Evolutionary conservation across 2,329 filamentous ascomycete genomes (phyloP).

Genomic region (Metarhizium sp.): DNA sequence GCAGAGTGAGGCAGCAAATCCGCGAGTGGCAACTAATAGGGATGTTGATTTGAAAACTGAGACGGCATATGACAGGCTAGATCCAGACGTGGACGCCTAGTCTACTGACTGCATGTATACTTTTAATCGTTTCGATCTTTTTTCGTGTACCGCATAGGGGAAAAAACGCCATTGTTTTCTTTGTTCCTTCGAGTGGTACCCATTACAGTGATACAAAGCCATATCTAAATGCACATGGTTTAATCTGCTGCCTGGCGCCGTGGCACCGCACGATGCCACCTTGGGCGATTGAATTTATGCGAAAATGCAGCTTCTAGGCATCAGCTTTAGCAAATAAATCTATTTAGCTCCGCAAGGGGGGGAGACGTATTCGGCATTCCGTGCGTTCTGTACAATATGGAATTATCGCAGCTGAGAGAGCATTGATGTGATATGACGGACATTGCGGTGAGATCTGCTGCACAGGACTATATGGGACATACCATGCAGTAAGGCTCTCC

Average conservation of each 20-base stretch:
- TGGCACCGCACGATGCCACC: neutral
- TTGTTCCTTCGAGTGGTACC: too few species aligned
- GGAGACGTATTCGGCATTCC: neutral
- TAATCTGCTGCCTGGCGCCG: neutral
- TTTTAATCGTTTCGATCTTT: too few species aligned
- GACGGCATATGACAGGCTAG: slow-evolving; percentile 22
- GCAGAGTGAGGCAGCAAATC: slow-evolving; percentile 12
- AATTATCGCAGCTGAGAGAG: neutral
- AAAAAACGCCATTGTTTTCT: too few species aligned
- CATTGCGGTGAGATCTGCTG: neutral
- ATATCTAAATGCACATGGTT: neutral
- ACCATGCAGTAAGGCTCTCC: neutral
- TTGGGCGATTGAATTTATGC: neutral
- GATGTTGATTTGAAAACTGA: slow-evolving; percentile 16
- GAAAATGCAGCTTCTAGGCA: neutral
- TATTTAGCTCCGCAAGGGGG: neutral
- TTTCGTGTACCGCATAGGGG: too few species aligned
- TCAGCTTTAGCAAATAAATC: neutral
- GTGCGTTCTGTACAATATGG: neutral
- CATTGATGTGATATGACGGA: neutral
- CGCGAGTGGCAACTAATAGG: slow-evolving; percentile 16
- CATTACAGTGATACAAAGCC: too few species aligned
- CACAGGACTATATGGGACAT: neutral
- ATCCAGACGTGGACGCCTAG: slow-evolving; percentile 7
- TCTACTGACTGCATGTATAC: too few species aligned